Percentiles rank a stretch among this genome's conserved stretches.
These are phyloP conservation scores for Colletotrichum tropicicola DNA, from an alignment of 2,329 filamentous ascomycete genomes.

Conservation along the genomic window DNA sequence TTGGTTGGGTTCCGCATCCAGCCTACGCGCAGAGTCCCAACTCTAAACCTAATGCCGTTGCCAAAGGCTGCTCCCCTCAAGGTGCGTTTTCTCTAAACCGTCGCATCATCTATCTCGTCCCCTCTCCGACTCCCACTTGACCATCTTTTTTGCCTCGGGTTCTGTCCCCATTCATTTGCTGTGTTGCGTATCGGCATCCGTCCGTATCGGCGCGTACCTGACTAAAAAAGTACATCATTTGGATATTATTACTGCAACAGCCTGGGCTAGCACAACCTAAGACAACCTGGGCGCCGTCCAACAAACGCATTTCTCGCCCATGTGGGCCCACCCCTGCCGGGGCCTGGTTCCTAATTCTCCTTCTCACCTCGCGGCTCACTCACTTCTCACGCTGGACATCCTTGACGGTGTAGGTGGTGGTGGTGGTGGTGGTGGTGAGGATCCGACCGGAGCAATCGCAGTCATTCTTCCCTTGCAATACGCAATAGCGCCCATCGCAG, in stretches of 20 bases:
- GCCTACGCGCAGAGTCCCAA: conserved; percentile 11
- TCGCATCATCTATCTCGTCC: background rate
- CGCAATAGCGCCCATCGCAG: background rate
- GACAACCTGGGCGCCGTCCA: conserved; percentile 21
- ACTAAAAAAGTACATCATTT: conserved; percentile 4
- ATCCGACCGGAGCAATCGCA: conserved; percentile 10
- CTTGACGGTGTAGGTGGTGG: no score
- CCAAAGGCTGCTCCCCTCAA: background rate
- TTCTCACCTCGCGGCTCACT: background rate
- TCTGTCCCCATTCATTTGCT: background rate
- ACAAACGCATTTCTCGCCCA: conserved; percentile 20
- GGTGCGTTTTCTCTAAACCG: background rate
- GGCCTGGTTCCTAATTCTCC: background rate
- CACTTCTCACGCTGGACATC: background rate
- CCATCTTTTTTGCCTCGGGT: background rate
- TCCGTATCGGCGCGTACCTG: background rate
- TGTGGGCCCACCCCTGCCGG: conserved; percentile 10
- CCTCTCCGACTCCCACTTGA: no score
- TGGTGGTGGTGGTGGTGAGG: background rate
- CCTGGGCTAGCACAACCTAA: conserved; percentile 20
- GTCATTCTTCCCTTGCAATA: background rate
- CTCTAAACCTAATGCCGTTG: conserved; percentile 6
- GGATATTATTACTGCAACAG: conserved; percentile 15
- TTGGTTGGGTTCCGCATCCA: conserved; percentile 3
- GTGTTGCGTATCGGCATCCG: background rate